Evolutionary conservation across 108 stramenopile genomes (phyloP).

Genomic region (Skeletonema tropicum): DNA sequence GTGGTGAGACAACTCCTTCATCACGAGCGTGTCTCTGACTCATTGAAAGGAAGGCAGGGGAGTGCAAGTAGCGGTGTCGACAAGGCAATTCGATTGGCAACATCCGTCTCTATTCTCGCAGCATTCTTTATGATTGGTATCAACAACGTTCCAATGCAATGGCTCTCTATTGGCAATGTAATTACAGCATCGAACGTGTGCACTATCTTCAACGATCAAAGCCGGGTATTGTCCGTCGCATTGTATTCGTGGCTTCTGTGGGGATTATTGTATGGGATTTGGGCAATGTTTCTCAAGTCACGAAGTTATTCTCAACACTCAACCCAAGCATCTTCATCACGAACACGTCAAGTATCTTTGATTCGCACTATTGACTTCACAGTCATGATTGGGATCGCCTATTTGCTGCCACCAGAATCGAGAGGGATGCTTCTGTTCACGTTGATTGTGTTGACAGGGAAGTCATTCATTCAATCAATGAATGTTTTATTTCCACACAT

Average conservation of each 20-base stretch:
- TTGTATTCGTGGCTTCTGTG: slow-evolving; percentile 42
- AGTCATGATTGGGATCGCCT: slow-evolving; percentile 30
- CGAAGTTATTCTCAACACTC: slow-evolving; percentile 4
- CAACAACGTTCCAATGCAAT: slow-evolving; percentile 41
- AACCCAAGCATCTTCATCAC: not conserved
- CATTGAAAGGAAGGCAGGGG: slow-evolving; percentile 34
- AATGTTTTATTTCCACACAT: slow-evolving; percentile 16
- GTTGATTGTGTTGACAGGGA: slow-evolving; percentile 17
- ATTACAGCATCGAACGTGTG: not conserved
- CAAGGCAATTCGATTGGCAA: slow-evolving; percentile 46
- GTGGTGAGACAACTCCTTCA: slow-evolving; percentile 47
- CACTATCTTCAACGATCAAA: not conserved
- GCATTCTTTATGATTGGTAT: slow-evolving; percentile 50
- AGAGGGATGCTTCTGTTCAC: slow-evolving; percentile 18
- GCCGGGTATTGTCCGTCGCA: not conserved
- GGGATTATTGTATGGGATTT: slow-evolving; percentile 44
- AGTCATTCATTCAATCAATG: slow-evolving; percentile 31
- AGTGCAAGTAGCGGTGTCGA: slow-evolving; percentile 45
- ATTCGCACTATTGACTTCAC: slow-evolving; percentile 32
- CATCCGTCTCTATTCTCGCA: slow-evolving; percentile 34
- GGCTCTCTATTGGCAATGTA: slow-evolving; percentile 3
- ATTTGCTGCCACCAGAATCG: slow-evolving; percentile 6
- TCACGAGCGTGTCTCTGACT: slow-evolving; percentile 22
- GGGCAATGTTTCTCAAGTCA: slow-evolving; percentile 35
- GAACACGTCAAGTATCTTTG: slow-evolving; percentile 10